These are phyloP conservation scores for Cryptococcus floricola DNA, from an alignment of 1,284 basidiomycete species.

Conservation along the genomic window DNA sequence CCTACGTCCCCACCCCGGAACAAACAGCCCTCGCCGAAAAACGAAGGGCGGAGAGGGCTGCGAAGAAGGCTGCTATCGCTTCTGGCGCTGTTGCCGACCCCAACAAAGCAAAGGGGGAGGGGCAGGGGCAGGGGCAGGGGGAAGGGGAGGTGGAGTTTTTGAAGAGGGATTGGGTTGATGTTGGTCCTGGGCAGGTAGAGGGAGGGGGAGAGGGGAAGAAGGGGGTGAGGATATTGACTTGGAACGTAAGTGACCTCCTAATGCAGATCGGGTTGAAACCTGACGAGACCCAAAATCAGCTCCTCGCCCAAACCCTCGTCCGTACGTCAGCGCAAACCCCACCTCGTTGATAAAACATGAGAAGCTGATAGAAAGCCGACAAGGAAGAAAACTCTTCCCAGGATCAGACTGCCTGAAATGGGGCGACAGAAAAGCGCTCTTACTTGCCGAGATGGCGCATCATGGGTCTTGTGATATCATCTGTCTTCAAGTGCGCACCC, in stretches of 20 bases:
- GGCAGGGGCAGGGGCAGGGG: constrained; percentile 21
- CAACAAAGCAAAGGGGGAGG: constrained; percentile 13
- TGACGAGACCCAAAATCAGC: constrained; percentile 50
- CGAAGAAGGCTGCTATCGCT: constrained; percentile 31
- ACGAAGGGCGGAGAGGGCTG: constrained; percentile 41
- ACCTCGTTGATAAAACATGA: background rate
- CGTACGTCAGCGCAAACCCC: constrained; percentile 24
- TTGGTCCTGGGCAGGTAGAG: constrained; percentile 38
- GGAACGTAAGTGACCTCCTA: constrained; percentile 49
- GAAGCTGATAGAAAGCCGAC: background rate
- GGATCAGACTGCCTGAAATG: constrained; percentile 71
- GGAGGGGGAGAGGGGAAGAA: constrained; percentile 60
- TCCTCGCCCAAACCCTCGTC: constrained; percentile 50
- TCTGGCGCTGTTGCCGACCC: background rate
- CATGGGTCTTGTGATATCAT: constrained; percentile 64
- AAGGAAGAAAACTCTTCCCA: constrained; percentile 80
- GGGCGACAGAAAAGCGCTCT: constrained; percentile 66
- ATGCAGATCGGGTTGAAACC: background rate
- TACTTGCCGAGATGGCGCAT: constrained; percentile 65
- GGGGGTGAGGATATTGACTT: constrained; percentile 64
- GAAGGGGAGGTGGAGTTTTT: constrained; percentile 19
- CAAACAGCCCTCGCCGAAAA: constrained; percentile 41
- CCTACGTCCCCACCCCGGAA: constrained; percentile 32
- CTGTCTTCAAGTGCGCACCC: constrained; percentile 67
- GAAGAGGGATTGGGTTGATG: constrained; percentile 35